Percentiles rank a stretch among this genome's conserved stretches.
Conservation (phyloP, 1,284 basidiomycete species). For the Leccinum subrobustum region DNA sequence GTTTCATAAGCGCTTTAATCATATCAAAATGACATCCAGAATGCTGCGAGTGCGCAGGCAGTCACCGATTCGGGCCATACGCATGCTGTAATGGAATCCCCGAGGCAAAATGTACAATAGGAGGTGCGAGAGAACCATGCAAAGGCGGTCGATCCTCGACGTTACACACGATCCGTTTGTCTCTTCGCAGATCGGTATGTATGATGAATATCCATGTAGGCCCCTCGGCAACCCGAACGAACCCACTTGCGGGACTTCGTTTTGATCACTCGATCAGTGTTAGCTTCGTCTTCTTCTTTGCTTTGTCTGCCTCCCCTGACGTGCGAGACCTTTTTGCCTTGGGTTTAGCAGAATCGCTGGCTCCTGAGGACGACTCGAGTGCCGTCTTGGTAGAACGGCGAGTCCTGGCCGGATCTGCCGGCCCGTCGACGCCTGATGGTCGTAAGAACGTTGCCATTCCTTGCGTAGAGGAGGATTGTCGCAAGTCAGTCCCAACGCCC, state of each 20-base stretch:
- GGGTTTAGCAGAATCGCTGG: constrained; percentile 8
- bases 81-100: constrained; percentile 29
- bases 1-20: constrained; percentile 32
- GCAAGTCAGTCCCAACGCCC: constrained; percentile 46
- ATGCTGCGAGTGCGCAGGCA: constrained; percentile 14
- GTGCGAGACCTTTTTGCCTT: constrained; percentile 22
- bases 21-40: constrained; percentile 25
- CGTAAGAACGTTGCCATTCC: constrained; percentile 18
- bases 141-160: constrained; percentile 24
- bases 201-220: constrained; percentile 10
- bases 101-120: constrained; percentile 13
- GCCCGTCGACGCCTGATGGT: constrained; percentile 22
- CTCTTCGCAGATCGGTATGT: constrained; percentile 20
- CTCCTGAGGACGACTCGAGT: constrained; percentile 7
- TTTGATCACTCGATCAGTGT: constrained; percentile 26
- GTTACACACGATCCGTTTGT: constrained; percentile 12
- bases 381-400: constrained; percentile 7
- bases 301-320: constrained; percentile 15
- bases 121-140: constrained; percentile 6
- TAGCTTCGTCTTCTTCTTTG: constrained; percentile 30
- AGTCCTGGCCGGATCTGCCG: constrained; percentile 13
- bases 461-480: constrained; percentile 24
- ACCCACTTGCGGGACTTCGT: constrained; percentile 19
- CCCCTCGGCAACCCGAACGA: constrained; percentile 22
- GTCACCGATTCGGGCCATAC: constrained; percentile 8